Evolutionary conservation across 2,329 filamentous ascomycete genomes (phyloP), one percentile per base, ranked within the genome.

Genomic region (Bimuria novae-zelandiae): DNA sequence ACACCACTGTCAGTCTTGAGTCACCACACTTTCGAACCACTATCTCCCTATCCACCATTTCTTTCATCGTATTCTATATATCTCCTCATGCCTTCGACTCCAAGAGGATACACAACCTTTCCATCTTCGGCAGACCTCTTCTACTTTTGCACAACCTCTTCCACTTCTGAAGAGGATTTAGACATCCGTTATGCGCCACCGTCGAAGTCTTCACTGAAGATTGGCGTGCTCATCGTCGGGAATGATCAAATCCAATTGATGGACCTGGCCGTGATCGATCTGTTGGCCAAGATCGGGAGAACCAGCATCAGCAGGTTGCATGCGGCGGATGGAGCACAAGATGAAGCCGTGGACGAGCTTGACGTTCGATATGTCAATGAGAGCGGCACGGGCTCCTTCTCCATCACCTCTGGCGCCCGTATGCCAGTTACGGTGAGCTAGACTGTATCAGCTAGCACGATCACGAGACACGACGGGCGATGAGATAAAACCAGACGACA

Each of bases 391-490:
- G 69, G 70, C 37, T 68, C 68, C 36, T 72, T 71, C 57, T 56
- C 67, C 50, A 59, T 72, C 60, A 71, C 70, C 46, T 68, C 67
- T 59, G 67, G 67, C 52, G 61, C 65, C 48, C 65, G 70, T 44
- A 71, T 74, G 60, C 68, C 69, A 58, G 67, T 71, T 54, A 73
- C 71, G 68, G 71, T 74, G 65, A 72, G 68, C 65, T 67, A 60
- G 52, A 60, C 60, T 63, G 54, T 54, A 43, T 39, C 52, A 61
- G 57, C 60, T 45, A 62, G 53, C 61, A 63, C 59, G 51, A 41
- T 52, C 45, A 50, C 45, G 37, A 50, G 29, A n/a, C 40, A 30
- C 25, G 16, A 43, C 16, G 40, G 40, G 40, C 21, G 23, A 43
- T 19, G 40, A 30, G 8, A 30, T 19, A 30, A 30, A 30, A n/a